A percentile compares a stretch with the other conserved stretches of the same genome.
These are phyloP conservation scores for Pseudonectria foliicola DNA, from an alignment of 2,329 filamentous ascomycete genomes.

Conservation along the genomic window DNA sequence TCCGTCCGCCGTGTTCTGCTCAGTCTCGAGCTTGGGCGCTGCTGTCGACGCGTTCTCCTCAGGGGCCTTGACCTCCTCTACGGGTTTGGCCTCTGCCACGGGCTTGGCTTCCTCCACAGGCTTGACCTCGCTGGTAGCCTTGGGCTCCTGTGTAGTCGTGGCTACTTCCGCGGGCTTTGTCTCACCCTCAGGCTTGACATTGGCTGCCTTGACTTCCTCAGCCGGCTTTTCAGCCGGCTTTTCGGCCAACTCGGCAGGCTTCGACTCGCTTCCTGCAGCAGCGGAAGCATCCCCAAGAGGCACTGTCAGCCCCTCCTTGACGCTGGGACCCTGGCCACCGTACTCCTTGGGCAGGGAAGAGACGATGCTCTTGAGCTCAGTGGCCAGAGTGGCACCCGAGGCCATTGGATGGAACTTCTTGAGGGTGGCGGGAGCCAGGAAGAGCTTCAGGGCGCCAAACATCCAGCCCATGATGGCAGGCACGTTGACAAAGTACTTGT, in stretches of 20 bases:
- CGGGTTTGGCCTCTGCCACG: not conserved
- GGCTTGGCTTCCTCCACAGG: slow-evolving; percentile 3
- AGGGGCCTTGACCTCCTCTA: slow-evolving; percentile 1
- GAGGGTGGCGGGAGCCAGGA: slow-evolving; percentile 65
- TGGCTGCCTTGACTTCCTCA: slow-evolving; percentile 4
- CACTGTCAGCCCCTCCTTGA: slow-evolving; percentile 31
- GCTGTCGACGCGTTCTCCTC: not conserved
- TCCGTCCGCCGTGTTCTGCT: not conserved
- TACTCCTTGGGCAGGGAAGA: slow-evolving; percentile 66
- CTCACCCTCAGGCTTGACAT: slow-evolving; percentile 3
- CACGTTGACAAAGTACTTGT: slow-evolving; percentile 97
- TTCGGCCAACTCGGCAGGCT: slow-evolving; percentile 10
- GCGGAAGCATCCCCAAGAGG: slow-evolving; percentile 16
- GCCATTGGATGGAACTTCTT: slow-evolving; percentile 75
- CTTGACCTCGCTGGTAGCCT: not conserved
- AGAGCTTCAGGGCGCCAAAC: slow-evolving; percentile 67
- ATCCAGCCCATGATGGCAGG: slow-evolving; percentile 87
- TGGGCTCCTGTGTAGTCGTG: slow-evolving; percentile 2
- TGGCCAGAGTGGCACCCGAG: slow-evolving; percentile 63
- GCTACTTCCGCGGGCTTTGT: slow-evolving; percentile 1
- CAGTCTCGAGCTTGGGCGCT: not conserved
- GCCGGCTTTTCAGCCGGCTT: slow-evolving; percentile 6
- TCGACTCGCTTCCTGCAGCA: slow-evolving; percentile 10
- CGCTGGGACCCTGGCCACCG: slow-evolving; percentile 59
- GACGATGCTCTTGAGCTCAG: slow-evolving; percentile 51